Evolutionary conservation across 202 grass and related monocot genomes (phyloP).

Genomic region (Brachypodium distachyon): DNA sequence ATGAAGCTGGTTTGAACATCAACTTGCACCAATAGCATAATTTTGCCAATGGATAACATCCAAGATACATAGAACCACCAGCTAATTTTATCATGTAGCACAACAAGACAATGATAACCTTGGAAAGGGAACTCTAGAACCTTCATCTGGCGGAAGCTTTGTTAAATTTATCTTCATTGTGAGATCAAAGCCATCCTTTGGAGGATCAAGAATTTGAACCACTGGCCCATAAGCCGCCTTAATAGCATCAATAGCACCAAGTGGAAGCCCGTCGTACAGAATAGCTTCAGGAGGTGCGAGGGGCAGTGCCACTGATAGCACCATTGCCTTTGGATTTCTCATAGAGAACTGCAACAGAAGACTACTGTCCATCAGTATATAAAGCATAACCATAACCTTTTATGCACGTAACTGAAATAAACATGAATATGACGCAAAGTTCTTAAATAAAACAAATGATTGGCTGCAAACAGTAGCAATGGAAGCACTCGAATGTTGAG

Average conservation of each 20-base stretch:
- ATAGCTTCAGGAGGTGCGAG: conserved; percentile 74
- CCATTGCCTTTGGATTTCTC: conserved; percentile 84
- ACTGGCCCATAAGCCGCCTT: conserved; percentile 75
- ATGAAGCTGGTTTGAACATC: conserved; percentile 2
- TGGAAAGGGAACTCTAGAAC: conserved; percentile 92
- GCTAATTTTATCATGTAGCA: conserved; percentile 38
- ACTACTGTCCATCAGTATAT: conserved; percentile 2
- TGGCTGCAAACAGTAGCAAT: neutral
- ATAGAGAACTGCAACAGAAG: conserved; percentile 63
- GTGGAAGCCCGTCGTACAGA: conserved; percentile 76
- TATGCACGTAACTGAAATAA: neutral
- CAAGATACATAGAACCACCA: conserved; percentile 3
- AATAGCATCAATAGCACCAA: conserved; percentile 87
- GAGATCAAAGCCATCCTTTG: conserved; percentile 94
- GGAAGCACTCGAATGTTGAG: neutral
- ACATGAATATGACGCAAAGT: neutral
- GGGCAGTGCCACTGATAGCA: conserved; percentile 75
- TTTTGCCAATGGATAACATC: neutral
- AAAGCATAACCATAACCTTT: neutral
- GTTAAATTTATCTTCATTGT: conserved; percentile 97
- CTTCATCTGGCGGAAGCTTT: conserved; percentile 92
- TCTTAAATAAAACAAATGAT: neutral
- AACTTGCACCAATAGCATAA: neutral
- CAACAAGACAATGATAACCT: conserved; percentile 83
- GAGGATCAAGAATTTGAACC: conserved; percentile 93